These are phyloP conservation scores for Boletus coffeatus DNA, from an alignment of 1,284 basidiomycete genomes.

Conservation along the genomic window DNA sequence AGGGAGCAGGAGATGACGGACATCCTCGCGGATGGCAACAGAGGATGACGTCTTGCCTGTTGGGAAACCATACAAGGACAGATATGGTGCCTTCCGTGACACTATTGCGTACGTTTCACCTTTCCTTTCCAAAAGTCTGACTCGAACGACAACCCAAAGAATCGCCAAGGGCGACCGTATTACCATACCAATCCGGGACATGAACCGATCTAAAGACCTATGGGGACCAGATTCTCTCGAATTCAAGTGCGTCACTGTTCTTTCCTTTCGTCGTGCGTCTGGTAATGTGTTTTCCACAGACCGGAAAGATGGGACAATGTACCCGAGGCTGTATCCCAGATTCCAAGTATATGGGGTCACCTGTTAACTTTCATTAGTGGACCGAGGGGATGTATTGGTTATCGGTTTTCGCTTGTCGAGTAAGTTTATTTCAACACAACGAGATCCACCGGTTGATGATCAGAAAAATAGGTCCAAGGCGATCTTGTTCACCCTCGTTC, in stretches of 20 bases:
- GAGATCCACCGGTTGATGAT: not conserved
- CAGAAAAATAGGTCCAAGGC: not conserved
- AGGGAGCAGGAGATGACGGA: conserved; percentile 78
- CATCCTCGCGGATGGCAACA: conserved; percentile 48
- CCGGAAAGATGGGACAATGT: conserved; percentile 56
- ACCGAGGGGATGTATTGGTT: conserved; percentile 62
- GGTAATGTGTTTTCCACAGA: conserved; percentile 23
- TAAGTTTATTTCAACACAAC: conserved; percentile 24
- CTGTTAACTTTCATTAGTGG: conserved; percentile 58
- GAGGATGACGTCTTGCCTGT: conserved; percentile 58
- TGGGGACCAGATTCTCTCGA: conserved; percentile 45
- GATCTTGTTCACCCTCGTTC: conserved; percentile 39
- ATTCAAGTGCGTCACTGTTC: conserved; percentile 12
- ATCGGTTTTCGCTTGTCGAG: conserved; percentile 70
- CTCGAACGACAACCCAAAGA: conserved; percentile 19
- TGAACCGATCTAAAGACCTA: conserved; percentile 37
- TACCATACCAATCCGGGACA: conserved; percentile 33
- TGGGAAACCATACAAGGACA: conserved; percentile 38
- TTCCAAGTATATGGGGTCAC: conserved; percentile 59
- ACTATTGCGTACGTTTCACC: conserved; percentile 14
- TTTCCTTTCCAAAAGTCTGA: not conserved
- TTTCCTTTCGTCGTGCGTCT: not conserved
- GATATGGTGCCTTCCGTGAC: conserved; percentile 33
- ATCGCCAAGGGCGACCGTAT: conserved; percentile 35
- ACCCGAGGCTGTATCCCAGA: conserved; percentile 38